phyloP scores from a whole-genome alignment of 2,329 filamentous ascomycete genomes.

The Paramyrothecium roridum region DNA sequence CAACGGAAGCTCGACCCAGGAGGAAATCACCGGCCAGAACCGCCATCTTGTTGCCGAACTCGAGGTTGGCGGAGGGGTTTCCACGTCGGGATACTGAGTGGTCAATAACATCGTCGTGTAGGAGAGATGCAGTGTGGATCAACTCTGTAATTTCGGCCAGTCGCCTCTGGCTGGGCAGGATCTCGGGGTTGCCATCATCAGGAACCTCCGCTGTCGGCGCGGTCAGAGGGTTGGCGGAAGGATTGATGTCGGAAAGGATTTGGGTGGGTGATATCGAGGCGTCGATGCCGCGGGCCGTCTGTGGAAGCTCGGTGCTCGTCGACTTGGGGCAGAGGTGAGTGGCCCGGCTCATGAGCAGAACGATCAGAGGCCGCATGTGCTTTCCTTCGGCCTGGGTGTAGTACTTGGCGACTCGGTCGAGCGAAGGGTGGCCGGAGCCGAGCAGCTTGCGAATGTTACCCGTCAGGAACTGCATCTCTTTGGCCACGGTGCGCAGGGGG shows the following conservation, averaged over 20 bases:
- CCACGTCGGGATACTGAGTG: constrained; percentile 82
- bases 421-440: constrained; percentile 87
- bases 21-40: constrained; percentile 97
- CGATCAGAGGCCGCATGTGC: constrained; percentile 90
- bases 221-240: constrained; percentile 47
- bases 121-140: constrained; percentile 92
- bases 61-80: constrained; percentile 83
- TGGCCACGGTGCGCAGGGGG: constrained; percentile 83
- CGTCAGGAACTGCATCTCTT: constrained; percentile 94
- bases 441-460: constrained; percentile 92
- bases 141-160: constrained; percentile 96
- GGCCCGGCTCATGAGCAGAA: constrained; percentile 93
- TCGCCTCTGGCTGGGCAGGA: constrained; percentile 88
- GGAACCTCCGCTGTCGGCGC: constrained; percentile 33
- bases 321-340: constrained; percentile 73
- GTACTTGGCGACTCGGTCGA: constrained; percentile 96
- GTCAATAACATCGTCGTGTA: constrained; percentile 98
- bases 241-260: constrained; percentile 79
- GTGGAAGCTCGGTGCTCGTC: constrained; percentile 32
- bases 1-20: constrained; percentile 87
- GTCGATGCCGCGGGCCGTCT: constrained; percentile 46
- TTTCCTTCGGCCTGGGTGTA: constrained; percentile 97
- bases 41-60: constrained; percentile 99
- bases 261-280: constrained; percentile 50
- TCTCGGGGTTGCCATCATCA: constrained; percentile 52